Percentiles rank a stretch among this genome's conserved stretches.
phyloP scores from a whole-genome alignment of 768 basidiomycete species.

The Boletus eberwhitei region DNA sequence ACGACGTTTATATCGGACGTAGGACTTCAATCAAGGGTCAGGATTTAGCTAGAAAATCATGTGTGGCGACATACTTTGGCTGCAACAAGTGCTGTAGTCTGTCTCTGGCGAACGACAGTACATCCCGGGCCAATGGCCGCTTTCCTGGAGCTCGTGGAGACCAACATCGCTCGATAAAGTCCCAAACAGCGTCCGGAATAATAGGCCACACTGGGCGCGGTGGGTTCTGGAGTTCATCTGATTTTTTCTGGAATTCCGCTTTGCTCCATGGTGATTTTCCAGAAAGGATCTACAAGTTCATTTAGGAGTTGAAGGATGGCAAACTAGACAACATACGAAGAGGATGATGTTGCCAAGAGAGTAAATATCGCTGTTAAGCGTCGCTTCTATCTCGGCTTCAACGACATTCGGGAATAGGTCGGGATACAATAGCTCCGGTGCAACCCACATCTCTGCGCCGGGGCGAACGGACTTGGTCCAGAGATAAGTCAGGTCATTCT shows the following conservation, averaged over 20 bases:
- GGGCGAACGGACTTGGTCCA: background rate
- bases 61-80: background rate
- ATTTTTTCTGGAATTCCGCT: no score
- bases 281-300: background rate
- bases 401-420: background rate
- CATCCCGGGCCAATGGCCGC: background rate
- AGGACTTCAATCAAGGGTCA: background rate
- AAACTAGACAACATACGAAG: background rate
- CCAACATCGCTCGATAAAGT: slow-evolving; percentile 4
- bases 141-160: background rate
- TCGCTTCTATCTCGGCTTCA: no score
- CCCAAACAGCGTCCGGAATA: background rate
- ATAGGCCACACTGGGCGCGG: background rate
- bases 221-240: background rate
- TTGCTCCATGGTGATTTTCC: no score
- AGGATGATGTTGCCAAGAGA: background rate
- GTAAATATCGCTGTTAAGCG: no score
- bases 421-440: slow-evolving; percentile 1
- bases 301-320: background rate
- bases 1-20: slow-evolving; percentile 6
- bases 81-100: background rate
- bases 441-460: background rate
- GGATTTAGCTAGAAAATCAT: background rate
- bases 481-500: background rate
- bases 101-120: background rate